A percentile compares a stretch with the other conserved stretches of the same genome.
These are phyloP conservation scores for Zizania palustris DNA, from an alignment of 202 grass and related monocot species.

Conservation along the genomic window DNA sequence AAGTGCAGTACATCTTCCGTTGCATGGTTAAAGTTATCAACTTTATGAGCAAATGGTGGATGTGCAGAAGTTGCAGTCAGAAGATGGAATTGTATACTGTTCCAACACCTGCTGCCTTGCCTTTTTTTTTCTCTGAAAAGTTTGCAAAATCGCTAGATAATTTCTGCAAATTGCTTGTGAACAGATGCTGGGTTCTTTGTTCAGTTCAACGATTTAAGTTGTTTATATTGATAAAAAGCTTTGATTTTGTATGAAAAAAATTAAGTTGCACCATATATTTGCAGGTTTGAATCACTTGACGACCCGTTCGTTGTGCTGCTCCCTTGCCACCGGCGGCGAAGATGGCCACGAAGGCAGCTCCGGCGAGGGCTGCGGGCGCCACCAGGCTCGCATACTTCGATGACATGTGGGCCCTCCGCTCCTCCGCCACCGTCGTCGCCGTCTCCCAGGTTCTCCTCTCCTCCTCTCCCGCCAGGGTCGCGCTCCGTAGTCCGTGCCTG, in stretches of 20 bases:
- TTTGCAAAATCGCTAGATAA: not conserved
- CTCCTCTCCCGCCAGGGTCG: not conserved
- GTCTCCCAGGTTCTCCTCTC: conserved; percentile 51
- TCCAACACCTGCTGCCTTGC: not conserved
- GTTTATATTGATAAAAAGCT: too few species aligned
- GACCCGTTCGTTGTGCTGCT: not conserved
- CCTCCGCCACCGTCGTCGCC: conserved; percentile 54
- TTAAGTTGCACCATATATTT: not conserved
- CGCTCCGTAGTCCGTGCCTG: not conserved
- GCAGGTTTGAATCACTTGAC: conserved; percentile 5
- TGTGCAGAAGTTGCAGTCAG: not conserved
- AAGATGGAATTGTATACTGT: not conserved
- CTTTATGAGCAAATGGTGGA: not conserved
- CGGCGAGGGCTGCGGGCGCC: conserved; percentile 25
- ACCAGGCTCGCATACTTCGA: conserved; percentile 81
- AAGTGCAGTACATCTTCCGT: not conserved
- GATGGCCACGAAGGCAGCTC: conserved; percentile 37
- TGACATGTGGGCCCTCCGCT: conserved; percentile 67
- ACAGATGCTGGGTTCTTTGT: too few species aligned
- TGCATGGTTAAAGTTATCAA: not conserved
- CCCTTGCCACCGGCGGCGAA: conserved; percentile 1
- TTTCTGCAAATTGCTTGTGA: too few species aligned
- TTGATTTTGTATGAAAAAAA: too few species aligned
- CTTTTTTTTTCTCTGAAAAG: not conserved
- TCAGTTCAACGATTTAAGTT: too few species aligned